Conservation (phyloP, 2,329 filamentous ascomycete genomes). For the Pseudogymnoascus sp. region DNA sequence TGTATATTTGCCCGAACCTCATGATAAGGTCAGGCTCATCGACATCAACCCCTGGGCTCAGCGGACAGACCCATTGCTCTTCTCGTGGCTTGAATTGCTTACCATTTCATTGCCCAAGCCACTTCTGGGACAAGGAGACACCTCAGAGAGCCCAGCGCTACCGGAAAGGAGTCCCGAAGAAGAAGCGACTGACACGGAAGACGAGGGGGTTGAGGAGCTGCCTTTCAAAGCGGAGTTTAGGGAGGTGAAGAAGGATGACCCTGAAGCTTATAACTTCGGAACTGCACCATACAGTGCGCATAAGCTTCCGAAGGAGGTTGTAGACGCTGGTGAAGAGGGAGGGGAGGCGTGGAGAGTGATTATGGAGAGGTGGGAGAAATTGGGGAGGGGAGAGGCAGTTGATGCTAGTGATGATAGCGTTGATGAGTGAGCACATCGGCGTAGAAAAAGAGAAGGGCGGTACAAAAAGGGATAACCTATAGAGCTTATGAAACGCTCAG, state of each 20-base stretch:
- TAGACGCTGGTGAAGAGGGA: slow-evolving; percentile 58
- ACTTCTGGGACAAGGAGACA: slow-evolving; percentile 40
- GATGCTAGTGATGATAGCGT: slow-evolving; percentile 27
- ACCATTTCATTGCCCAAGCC: slow-evolving; percentile 55
- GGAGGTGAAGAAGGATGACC: slow-evolving; percentile 74
- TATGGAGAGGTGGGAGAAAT: slow-evolving; percentile 63
- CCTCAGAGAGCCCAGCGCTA: slow-evolving; percentile 23
- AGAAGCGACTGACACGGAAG: slow-evolving; percentile 29
- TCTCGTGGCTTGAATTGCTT: slow-evolving; percentile 82
- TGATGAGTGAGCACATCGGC: neutral
- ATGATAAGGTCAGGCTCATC: slow-evolving; percentile 57
- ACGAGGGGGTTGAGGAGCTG: slow-evolving; percentile 45
- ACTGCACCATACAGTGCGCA: slow-evolving; percentile 88
- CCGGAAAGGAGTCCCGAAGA: slow-evolving; percentile 30
- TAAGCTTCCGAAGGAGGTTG: slow-evolving; percentile 89
- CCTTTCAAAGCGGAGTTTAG: slow-evolving; percentile 67
- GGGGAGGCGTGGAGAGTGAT: slow-evolving; percentile 76
- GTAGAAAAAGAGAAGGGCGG: neutral
- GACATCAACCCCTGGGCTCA: slow-evolving; percentile 95
- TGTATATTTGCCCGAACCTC: slow-evolving; percentile 72
- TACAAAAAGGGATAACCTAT: neutral
- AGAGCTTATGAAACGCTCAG: neutral
- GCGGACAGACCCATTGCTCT: slow-evolving; percentile 79
- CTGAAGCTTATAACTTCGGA: slow-evolving; percentile 78
- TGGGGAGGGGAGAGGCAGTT: slow-evolving; percentile 33